Base-by-base conservation (phyloP, 2,329 filamentous ascomycete genomes). In the Cordyceps cicadae region DNA sequence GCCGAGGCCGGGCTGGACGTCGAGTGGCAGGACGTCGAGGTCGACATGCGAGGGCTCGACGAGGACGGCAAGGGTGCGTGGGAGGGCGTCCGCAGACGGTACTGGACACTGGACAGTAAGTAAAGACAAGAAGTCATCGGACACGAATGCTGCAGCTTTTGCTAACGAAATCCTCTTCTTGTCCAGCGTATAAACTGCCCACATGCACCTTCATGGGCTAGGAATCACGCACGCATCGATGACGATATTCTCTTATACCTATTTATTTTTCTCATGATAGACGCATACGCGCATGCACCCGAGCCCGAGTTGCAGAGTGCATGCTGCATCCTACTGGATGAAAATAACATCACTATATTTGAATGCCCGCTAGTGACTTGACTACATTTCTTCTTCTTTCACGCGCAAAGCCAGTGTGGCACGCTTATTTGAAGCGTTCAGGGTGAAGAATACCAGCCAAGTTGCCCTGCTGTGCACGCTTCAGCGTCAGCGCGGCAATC, bases 1-100 rank as follows among this genome's bases (percentile, higher is more conserved):
- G 85, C 88, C 64, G 92, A 97, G 66, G 91, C 91, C 11, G 92
- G 92, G 0, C 83, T 97, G 66, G 93, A 97, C 68, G 85, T 93
- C 1, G 89, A 92, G 57, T 97, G 92, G 92, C 82, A 87, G 58
- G 87, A 87, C 60, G 82, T 94, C 39, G 77, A 83, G 6, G 89
- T 97, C 15, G 86, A 91, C 17, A 85, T 84, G 75, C 74, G 79
- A 55, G 75, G 75, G 61, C 75, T 96, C 57, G 83, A 87, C 14
- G 77, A 85, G 66, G 81, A 84, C 43, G 87, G 87, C 6, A 78
- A 85, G 71, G 86, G 84, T 26, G 89, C 93, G 69, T 99, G 94
- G 94, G 82, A 90, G 66, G 93, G 92, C 1, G 90, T 97, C 15
- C 85, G 88, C 70, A 84, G 92, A 68, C 86, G 89, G 62, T 97